These are phyloP conservation scores for Meredithiella fracta DNA, from an alignment of 2,329 filamentous ascomycete genomes.

Conservation along the genomic window DNA sequence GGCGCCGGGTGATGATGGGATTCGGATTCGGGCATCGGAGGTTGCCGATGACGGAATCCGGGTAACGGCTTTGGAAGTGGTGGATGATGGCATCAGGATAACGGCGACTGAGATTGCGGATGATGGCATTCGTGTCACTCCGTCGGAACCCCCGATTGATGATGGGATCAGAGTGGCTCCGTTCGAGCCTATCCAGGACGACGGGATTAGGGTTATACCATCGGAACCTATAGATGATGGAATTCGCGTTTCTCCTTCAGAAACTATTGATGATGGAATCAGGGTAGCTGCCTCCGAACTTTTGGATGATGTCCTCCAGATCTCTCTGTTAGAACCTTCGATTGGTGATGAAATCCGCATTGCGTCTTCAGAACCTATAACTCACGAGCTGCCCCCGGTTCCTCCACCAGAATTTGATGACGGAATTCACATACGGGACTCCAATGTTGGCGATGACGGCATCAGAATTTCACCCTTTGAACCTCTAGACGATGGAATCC, in stretches of 20 bases:
- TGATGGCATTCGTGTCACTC: constrained; percentile 16
- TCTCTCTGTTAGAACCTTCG: constrained; percentile 7
- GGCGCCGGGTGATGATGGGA: constrained; percentile 14
- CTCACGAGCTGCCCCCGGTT: neutral
- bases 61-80: neutral
- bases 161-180: constrained; percentile 19
- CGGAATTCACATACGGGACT: constrained; percentile 18
- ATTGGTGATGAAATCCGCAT: constrained; percentile 29
- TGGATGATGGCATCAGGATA: constrained; percentile 30
- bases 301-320: constrained; percentile 21
- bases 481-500: constrained; percentile 26
- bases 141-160: constrained; percentile 14
- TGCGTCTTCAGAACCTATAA: constrained; percentile 20
- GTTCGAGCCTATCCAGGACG: constrained; percentile 1
- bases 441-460: constrained; percentile 5
- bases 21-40: constrained; percentile 4
- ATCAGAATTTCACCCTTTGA: constrained; percentile 3
- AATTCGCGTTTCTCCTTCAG: constrained; percentile 24
- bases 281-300: constrained; percentile 7
- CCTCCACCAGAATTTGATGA: constrained; percentile 16
- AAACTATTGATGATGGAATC: constrained; percentile 8
- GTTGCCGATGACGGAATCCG: constrained; percentile 12
- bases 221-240: constrained; percentile 22
- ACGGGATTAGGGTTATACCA: constrained; percentile 6
- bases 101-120: constrained; percentile 20